Percentiles rank a stretch among this genome's conserved stretches.
These are phyloP conservation scores for Kockovaella imperatae DNA, from an alignment of 768 basidiomycete genomes.

Conservation along the genomic window DNA sequence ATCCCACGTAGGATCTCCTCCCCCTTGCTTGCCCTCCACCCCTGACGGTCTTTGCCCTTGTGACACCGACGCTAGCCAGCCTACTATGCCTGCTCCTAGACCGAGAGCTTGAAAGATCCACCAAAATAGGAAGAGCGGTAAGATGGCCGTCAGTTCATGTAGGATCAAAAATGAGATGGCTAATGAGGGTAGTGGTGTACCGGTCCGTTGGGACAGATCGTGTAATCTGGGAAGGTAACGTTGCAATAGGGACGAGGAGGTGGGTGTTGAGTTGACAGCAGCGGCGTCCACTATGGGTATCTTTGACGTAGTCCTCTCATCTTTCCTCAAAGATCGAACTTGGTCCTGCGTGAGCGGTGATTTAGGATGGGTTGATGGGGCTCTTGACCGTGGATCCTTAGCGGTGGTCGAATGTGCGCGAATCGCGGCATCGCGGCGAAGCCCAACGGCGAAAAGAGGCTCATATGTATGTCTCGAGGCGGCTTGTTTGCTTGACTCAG, in stretches of 20 bases:
- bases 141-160: slow-evolving; percentile 75
- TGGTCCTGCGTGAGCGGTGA: too few species aligned
- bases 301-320: too few species aligned
- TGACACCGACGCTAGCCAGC: slow-evolving; percentile 20
- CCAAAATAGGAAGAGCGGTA: slow-evolving; percentile 67
- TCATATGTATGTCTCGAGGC: too few species aligned
- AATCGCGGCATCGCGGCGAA: too few species aligned
- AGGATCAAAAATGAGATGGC: slow-evolving; percentile 69
- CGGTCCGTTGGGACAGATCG: slow-evolving; percentile 60
- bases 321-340: too few species aligned
- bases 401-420: too few species aligned
- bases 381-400: too few species aligned
- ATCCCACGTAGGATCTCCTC: neutral
- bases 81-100: slow-evolving; percentile 61
- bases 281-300: neutral
- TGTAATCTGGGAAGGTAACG: slow-evolving; percentile 52
- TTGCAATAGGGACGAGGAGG: slow-evolving; percentile 10
- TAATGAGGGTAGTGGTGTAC: slow-evolving; percentile 69
- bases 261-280: too few species aligned
- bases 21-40: slow-evolving; percentile 2
- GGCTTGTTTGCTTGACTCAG: too few species aligned
- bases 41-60: slow-evolving; percentile 1
- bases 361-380: too few species aligned
- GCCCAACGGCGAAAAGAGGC: too few species aligned
- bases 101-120: slow-evolving; percentile 61